Conservation (phyloP, 2,329 filamentous ascomycete genomes). For the Colletotrichum sp. region DNA sequence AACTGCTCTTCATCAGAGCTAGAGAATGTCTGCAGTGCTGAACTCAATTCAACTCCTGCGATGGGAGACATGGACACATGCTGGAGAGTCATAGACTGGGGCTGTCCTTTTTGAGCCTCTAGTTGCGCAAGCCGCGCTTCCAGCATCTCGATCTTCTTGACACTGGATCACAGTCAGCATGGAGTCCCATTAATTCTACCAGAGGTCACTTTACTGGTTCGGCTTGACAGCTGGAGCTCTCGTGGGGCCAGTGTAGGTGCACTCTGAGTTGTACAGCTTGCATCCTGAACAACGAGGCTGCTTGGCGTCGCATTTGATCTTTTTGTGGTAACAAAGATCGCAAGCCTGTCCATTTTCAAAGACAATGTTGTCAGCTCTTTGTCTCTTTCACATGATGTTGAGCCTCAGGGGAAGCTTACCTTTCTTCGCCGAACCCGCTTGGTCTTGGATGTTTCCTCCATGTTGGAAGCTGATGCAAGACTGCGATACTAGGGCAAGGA, state of each 20-base stretch:
- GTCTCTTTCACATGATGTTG: too few relatives aligned
- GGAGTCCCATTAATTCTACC: fast-evolving
- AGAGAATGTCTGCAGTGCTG: neutral
- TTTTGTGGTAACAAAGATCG: conserved; percentile 14
- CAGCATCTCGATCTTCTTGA: conserved; percentile 1
- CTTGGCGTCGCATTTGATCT: conserved; percentile 14
- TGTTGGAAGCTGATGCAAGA: neutral
- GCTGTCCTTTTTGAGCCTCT: neutral
- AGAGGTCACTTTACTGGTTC: neutral
- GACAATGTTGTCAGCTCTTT: neutral
- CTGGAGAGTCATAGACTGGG: neutral
- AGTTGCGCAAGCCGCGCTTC: conserved; percentile 3
- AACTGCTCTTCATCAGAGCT: neutral
- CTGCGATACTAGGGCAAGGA: neutral
- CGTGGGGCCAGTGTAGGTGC: conserved; percentile 10
- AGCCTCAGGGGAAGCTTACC: neutral
- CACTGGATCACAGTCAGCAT: neutral
- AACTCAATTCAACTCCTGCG: neutral
- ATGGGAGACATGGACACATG: neutral
- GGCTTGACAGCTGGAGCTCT: neutral
- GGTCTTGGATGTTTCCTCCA: neutral
- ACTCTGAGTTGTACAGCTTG: conserved; percentile 11
- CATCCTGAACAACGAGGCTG: conserved; percentile 15
- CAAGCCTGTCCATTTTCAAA: neutral
- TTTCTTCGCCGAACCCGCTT: conserved; percentile 8